A percentile compares a stretch with the other conserved stretches of the same genome.
Evolutionary conservation across 2,329 filamentous ascomycete genomes (phyloP).

Genomic region (Verticillium zaregamsianum): DNA sequence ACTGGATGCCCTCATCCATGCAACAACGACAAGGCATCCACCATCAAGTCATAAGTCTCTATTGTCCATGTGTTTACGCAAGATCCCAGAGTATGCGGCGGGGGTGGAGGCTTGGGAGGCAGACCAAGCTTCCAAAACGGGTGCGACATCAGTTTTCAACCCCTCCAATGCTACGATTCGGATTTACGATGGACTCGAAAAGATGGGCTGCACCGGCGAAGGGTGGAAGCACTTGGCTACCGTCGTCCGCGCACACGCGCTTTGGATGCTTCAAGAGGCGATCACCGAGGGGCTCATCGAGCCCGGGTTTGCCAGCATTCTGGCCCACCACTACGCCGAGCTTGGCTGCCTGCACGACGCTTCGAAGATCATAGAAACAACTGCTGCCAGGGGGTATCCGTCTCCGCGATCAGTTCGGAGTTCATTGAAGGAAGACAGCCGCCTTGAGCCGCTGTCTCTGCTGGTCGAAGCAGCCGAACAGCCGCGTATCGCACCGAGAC

Average conservation of each 20-base stretch:
- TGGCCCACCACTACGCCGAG: slow-evolving; percentile 37
- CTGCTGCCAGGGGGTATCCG: slow-evolving; percentile 29
- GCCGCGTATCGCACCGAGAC: neutral
- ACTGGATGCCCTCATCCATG: slow-evolving; percentile 22
- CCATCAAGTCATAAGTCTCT: slow-evolving; percentile 29
- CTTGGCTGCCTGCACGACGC: slow-evolving; percentile 32
- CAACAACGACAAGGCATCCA: slow-evolving; percentile 12
- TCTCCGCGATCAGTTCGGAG: slow-evolving; percentile 27
- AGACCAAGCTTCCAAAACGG: slow-evolving; percentile 30
- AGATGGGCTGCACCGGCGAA: slow-evolving; percentile 29
- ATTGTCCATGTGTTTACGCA: slow-evolving; percentile 43
- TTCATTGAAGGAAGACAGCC: slow-evolving; percentile 19
- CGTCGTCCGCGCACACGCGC: slow-evolving; percentile 42
- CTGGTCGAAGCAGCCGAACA: slow-evolving; percentile 22
- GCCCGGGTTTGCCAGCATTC: slow-evolving; percentile 30
- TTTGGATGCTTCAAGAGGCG: slow-evolving; percentile 36
- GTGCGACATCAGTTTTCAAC: slow-evolving; percentile 28
- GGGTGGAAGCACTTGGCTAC: slow-evolving; percentile 43
- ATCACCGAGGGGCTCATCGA: slow-evolving; percentile 37
- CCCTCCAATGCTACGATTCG: slow-evolving; percentile 34
- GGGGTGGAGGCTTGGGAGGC: slow-evolving; percentile 39
- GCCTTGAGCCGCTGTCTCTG: slow-evolving; percentile 24
- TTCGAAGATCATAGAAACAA: slow-evolving; percentile 31
- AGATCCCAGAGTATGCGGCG: slow-evolving; percentile 41
- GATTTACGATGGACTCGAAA: slow-evolving; percentile 46